Percentiles rank a stretch among this genome's conserved stretches.
phyloP scores from a whole-genome alignment of 352 stramenopile species.

The Phytophthora constricta region DNA sequence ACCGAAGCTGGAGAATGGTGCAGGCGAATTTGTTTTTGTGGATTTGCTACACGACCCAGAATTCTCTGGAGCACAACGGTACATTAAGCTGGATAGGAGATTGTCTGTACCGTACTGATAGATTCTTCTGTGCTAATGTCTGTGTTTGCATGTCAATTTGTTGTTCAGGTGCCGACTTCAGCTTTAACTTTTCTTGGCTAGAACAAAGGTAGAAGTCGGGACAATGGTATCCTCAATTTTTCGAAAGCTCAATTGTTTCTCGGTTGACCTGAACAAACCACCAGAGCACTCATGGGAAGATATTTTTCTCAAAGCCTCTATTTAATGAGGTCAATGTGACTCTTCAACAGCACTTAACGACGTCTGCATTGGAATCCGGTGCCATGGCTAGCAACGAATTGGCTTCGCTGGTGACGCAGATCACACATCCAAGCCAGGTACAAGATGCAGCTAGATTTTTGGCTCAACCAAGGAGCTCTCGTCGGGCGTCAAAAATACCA shows the following conservation, averaged over 20 bases:
- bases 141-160: neutral
- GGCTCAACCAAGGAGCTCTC: constrained; percentile 11
- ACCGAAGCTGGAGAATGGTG: constrained; percentile 38
- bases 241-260: no score
- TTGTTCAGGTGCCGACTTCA: constrained; percentile 28
- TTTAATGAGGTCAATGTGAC: no score
- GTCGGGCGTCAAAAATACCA: constrained; percentile 6
- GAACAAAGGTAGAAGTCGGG: neutral
- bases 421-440: constrained; percentile 15
- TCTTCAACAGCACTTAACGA: constrained; percentile 17
- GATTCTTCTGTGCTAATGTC: neutral
- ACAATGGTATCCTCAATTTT: no score
- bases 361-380: neutral
- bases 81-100: no score
- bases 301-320: no score
- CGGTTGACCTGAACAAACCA: no score
- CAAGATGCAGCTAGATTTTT: constrained; percentile 18
- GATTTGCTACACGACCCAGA: constrained; percentile 41
- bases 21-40: constrained; percentile 47
- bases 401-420: neutral
- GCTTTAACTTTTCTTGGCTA: constrained; percentile 25
- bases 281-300: no score
- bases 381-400: constrained; percentile 1
- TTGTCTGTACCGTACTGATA: no score
- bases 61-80: constrained; percentile 37